These are phyloP conservation scores for Fusarium agapanthi DNA, from an alignment of 2,329 filamentous ascomycete species.

Conservation along the genomic window DNA sequence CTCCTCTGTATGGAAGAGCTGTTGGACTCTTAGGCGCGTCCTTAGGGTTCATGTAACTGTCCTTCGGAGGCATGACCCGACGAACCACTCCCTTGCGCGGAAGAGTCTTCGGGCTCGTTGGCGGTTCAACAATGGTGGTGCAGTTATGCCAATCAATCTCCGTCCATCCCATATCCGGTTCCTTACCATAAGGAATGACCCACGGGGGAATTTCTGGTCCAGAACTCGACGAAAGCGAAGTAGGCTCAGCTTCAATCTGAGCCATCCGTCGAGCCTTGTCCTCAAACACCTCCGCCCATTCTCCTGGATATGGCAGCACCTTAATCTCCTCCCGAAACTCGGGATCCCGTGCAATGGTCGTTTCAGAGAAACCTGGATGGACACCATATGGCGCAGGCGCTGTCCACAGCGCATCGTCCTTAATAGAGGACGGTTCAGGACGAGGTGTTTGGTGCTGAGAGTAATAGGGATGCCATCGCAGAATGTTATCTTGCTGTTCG, in stretches of 20 bases:
- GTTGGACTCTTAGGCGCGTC: not conserved
- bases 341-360: too few relatives aligned
- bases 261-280: not conserved
- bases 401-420: not conserved
- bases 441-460: not conserved
- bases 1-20: not conserved
- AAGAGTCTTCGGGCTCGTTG: not conserved
- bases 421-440: too few relatives aligned
- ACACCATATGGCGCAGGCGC: not conserved
- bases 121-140: not conserved
- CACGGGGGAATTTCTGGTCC: not conserved
- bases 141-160: not conserved
- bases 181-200: not conserved
- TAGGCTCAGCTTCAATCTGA: not conserved
- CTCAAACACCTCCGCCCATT: not conserved
- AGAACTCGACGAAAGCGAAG: not conserved
- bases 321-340: not conserved
- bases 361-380: too few relatives aligned
- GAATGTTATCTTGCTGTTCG: not conserved
- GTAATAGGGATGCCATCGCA: slow-evolving; percentile 10
- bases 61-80: not conserved
- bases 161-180: not conserved
- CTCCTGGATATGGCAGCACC: not conserved
- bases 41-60: not conserved
- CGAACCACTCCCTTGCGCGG: not conserved